Percentiles rank a stretch among this genome's conserved stretches.
Conservation (phyloP, 2,329 filamentous ascomycete species). For the Botrytis medusae region DNA sequence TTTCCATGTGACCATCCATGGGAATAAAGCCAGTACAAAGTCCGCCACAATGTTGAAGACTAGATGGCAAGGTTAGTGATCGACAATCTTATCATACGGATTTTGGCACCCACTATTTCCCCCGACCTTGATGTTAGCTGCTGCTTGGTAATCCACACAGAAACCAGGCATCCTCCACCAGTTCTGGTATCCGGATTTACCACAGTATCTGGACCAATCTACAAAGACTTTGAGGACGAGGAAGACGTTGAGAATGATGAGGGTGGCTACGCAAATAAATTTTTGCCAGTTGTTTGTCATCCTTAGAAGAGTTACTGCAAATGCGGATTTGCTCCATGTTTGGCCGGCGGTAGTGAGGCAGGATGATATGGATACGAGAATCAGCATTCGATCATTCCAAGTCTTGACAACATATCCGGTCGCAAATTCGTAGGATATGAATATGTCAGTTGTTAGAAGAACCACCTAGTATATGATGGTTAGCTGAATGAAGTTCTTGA, state of each 20-base stretch:
- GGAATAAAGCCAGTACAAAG: constrained; percentile 51
- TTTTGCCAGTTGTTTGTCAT: constrained; percentile 48
- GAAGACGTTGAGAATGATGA: constrained; percentile 49
- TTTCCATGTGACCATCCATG: constrained; percentile 51
- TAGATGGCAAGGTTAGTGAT: constrained; percentile 33
- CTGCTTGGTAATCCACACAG: constrained; percentile 44
- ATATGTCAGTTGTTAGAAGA: constrained; percentile 46
- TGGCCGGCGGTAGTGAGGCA: constrained; percentile 39
- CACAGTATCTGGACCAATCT: constrained; percentile 51
- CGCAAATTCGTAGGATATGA: constrained; percentile 49
- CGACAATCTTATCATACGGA: constrained; percentile 7
- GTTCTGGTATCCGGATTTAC: constrained; percentile 45
- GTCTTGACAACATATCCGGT: constrained; percentile 49
- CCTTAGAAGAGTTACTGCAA: constrained; percentile 38
- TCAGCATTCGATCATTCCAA: constrained; percentile 54
- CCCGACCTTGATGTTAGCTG: constrained; percentile 49
- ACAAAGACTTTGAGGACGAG: constrained; percentile 50
- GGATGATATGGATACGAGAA: constrained; percentile 47
- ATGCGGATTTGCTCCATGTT: constrained; percentile 45
- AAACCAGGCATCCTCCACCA: constrained; percentile 49
- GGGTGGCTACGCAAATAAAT: constrained; percentile 50
- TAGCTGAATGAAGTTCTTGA: not conserved
- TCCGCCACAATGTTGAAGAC: constrained; percentile 57
- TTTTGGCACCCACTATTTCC: constrained; percentile 47
- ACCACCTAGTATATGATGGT: constrained; percentile 40